A percentile compares a stretch with the other conserved stretches of the same genome.
Conservation (phyloP, 1,284 basidiomycete species). For the Pterulicium gracile region DNA sequence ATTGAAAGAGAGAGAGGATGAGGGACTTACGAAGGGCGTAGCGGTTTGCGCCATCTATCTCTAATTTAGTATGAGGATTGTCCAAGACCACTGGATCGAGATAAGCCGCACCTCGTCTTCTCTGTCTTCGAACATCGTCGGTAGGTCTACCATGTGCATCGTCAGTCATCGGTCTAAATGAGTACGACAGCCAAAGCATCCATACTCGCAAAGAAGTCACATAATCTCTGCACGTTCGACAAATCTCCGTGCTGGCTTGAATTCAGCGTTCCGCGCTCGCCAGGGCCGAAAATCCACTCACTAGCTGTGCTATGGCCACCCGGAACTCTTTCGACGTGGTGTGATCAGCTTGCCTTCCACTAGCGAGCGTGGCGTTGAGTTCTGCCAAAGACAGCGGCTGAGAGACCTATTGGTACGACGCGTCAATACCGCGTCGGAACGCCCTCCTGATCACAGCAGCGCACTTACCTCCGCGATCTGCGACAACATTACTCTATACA, state of each 20-base stretch:
- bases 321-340: neutral
- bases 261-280: constrained; percentile 1
- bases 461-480: constrained; percentile 35
- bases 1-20: neutral
- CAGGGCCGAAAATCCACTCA: neutral
- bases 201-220: constrained; percentile 53
- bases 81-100: neutral
- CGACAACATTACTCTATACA: constrained; percentile 50
- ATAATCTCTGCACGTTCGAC: constrained; percentile 42
- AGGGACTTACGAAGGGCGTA: constrained; percentile 24
- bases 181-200: constrained; percentile 9
- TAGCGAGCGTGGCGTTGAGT: neutral
- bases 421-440: constrained; percentile 16
- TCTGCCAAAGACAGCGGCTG: neutral
- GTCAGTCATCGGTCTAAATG: constrained; percentile 1
- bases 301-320: neutral
- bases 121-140: constrained; percentile 45
- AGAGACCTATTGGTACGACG: neutral
- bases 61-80: neutral
- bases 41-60: constrained; percentile 6
- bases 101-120: constrained; percentile 28
- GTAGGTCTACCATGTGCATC: constrained; percentile 33
- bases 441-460: constrained; percentile 13
- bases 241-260: constrained; percentile 33
- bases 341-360: neutral